Evolutionary conservation across 2,329 filamentous ascomycete genomes (phyloP), one percentile per base, ranked within the genome.

Genomic region (Colletotrichum sp.): DNA sequence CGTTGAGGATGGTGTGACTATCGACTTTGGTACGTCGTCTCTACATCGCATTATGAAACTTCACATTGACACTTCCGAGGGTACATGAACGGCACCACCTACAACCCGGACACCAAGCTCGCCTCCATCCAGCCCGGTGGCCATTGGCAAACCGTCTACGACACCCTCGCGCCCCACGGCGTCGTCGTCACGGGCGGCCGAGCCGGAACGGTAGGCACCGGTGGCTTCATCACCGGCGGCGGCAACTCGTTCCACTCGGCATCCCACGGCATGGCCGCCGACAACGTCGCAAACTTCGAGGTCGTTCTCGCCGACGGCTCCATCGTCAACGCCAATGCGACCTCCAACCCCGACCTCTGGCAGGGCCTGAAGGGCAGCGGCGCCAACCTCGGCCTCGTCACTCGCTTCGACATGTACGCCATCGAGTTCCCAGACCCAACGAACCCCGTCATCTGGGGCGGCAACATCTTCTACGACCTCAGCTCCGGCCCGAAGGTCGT

Each of bases 351-450:
- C 0, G 87, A 89, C 71, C 83, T 90, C 3, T 90, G 83, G 80
- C 84, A 83, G 77, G 88, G 87, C 1, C 81, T 89, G 24, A 87
- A 88, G 63, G 89, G 88, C 7, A 88, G 87, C n/a, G 83, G 84
- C 15, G 86, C 84, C 72, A 90, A 89, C 77, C 86, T 88, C 18
- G 87, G 86, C 10, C 79, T 86, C 10, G 80, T 85, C 18, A 84
- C 86, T 5, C 79, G 81, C 26, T 80, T 83, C 24, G 82, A 84
- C 28, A 77, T 84, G 80, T 77, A 79, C n/a, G 78, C 81, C 13
- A 83, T 84, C 15, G 80, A 81, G 26, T 82, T 81, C 24, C 78
- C 71, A 7, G 79, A 82, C 69, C 77, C 78, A 2, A 52, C 60
- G 5, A 80, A 79, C 8, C 82, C 81, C 3, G 78, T 79, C 4